These are phyloP conservation scores for Amborella trichopoda DNA, from an alignment of 164 flowering plant species.

Conservation along the genomic window DNA sequence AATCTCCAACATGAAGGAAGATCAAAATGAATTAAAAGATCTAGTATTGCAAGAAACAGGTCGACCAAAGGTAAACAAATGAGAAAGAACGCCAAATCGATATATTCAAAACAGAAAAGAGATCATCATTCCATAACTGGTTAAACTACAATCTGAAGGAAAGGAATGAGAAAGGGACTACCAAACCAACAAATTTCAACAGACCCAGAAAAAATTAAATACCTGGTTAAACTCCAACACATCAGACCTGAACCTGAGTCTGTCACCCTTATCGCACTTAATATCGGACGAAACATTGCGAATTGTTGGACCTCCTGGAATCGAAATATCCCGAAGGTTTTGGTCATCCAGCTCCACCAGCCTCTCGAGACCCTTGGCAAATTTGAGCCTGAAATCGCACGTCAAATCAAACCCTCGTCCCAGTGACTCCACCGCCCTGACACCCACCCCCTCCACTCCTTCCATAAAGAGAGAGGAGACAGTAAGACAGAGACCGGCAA, in stretches of 20 bases:
- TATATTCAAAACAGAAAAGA: too few species aligned
- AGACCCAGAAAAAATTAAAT: too few species aligned
- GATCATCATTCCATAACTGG: too few species aligned
- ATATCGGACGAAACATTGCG: conserved; percentile 45
- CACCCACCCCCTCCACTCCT: conserved; percentile 23
- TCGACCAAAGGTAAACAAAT: too few species aligned
- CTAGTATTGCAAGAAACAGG: too few species aligned
- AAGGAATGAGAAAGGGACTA: too few species aligned
- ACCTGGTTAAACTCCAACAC: conserved; percentile 84
- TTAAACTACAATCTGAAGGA: too few species aligned
- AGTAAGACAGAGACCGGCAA: too few species aligned
- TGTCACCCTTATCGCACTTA: conserved; percentile 72
- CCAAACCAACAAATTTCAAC: too few species aligned
- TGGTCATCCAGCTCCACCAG: conserved; percentile 51
- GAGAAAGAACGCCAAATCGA: too few species aligned
- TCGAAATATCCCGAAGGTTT: conserved; percentile 35
- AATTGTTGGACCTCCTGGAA: conserved; percentile 38
- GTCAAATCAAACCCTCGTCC: conserved; percentile 78
- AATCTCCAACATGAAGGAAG: too few species aligned
- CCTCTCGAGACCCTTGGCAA: conserved; percentile 48
- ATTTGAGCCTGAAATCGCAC: conserved; percentile 62
- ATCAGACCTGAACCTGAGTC: conserved; percentile 67
- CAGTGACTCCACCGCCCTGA: conserved; percentile 40
- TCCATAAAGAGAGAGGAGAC: not conserved
- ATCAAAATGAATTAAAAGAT: too few species aligned